Percentiles rank a stretch among this genome's conserved stretches.
Evolutionary conservation across 768 basidiomycete genomes (phyloP).

Genomic region (Dentipellis fragilis): DNA sequence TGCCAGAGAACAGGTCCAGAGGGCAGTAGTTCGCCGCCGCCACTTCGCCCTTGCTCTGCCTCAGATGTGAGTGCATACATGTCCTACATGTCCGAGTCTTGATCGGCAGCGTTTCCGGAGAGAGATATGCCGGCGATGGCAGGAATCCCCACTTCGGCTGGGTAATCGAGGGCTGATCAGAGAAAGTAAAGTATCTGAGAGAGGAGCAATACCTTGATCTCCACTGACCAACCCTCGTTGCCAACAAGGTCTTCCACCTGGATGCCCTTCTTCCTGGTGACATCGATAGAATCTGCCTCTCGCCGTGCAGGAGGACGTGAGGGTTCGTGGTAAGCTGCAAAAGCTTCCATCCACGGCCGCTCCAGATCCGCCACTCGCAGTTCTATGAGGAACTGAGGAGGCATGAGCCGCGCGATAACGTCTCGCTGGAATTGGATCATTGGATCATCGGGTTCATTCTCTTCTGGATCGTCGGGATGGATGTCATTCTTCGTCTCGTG

Average conservation of each 20-base stretch:
- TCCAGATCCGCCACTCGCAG: constrained; percentile 39
- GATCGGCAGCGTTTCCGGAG: constrained; percentile 39
- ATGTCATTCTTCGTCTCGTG: constrained; percentile 15
- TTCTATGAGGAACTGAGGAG: constrained; percentile 45
- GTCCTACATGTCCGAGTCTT: constrained; percentile 80
- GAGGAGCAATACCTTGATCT: constrained; percentile 68
- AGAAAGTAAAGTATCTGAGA: not conserved
- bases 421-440: constrained; percentile 47
- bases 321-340: constrained; percentile 36
- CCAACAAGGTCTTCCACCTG: constrained; percentile 78
- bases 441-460: constrained; percentile 26
- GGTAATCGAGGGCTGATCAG: not conserved
- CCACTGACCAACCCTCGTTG: constrained; percentile 56
- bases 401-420: constrained; percentile 59
- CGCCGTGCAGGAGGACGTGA: constrained; percentile 50
- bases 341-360: constrained; percentile 45
- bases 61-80: constrained; percentile 75
- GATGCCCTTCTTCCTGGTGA: constrained; percentile 42
- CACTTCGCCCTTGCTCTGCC: constrained; percentile 26
- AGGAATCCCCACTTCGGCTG: constrained; percentile 98
- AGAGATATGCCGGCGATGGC: constrained; percentile 52
- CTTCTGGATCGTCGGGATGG: not conserved
- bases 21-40: constrained; percentile 63
- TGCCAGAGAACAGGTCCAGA: constrained; percentile 78
- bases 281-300: constrained; percentile 49